These are phyloP conservation scores for Coprinellus aureogranulatus DNA, from an alignment of 768 basidiomycete species.

Conservation along the genomic window DNA sequence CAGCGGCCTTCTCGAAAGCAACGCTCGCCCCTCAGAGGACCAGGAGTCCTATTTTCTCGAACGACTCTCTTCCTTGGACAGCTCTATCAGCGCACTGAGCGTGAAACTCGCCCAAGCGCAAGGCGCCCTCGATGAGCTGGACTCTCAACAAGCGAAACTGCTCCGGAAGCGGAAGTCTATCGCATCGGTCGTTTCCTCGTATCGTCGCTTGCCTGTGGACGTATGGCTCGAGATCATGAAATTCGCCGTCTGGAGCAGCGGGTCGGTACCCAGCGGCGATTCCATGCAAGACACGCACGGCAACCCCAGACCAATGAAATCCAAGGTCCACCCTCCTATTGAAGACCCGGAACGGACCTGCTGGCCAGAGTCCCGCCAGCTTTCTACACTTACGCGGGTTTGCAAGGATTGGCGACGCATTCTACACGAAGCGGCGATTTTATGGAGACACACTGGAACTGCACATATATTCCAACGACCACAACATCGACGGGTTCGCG, in stretches of 20 bases:
- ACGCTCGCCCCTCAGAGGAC: not conserved
- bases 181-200: constrained; percentile 2
- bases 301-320: not conserved
- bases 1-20: not conserved
- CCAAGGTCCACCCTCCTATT: not conserved
- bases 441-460: constrained; percentile 4
- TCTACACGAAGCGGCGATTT: not conserved
- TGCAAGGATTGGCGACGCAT: constrained; percentile 2
- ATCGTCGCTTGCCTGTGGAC: constrained; percentile 3
- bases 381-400: not conserved
- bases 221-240: constrained; percentile 4
- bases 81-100: not conserved
- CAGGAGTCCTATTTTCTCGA: not conserved
- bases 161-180: not conserved
- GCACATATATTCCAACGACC: constrained; percentile 5
- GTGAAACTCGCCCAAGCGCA: not conserved
- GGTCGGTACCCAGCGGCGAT: not conserved
- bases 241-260: constrained; percentile 8
- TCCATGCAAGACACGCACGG: not conserved
- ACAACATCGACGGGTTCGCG: not conserved
- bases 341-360: not conserved
- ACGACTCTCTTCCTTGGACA: constrained; percentile 4
- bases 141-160: not conserved
- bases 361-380: constrained; percentile 3
- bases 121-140: constrained; percentile 1